phyloP scores from a whole-genome alignment of 2,329 filamentous ascomycete genomes.

The Aspergillus transmontanensis region DNA sequence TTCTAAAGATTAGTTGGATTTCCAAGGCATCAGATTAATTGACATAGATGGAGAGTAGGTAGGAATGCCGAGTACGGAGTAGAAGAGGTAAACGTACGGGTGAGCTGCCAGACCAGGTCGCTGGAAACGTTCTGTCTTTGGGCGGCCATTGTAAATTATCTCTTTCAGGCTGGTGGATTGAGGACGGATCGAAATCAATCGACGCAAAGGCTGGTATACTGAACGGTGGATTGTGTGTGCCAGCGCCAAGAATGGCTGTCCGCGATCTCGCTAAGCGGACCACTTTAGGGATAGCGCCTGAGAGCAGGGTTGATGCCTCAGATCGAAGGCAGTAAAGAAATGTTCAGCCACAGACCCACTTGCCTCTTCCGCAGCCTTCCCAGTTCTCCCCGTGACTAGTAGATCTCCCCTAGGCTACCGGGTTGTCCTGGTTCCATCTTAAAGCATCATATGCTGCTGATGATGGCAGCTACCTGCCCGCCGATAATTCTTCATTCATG shows the following conservation, averaged over 20 bases:
- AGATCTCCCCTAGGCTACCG: neutral
- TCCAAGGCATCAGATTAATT: slow-evolving; percentile 10
- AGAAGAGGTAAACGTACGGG: slow-evolving; percentile 67
- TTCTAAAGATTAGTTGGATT: slow-evolving; percentile 20
- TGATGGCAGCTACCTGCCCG: neutral
- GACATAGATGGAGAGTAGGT: slow-evolving; percentile 6
- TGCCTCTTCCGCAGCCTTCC: slow-evolving; percentile 13
- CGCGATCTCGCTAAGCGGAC: slow-evolving; percentile 42
- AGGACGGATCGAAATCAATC: slow-evolving; percentile 27
- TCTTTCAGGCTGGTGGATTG: slow-evolving; percentile 26
- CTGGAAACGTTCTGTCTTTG: slow-evolving; percentile 75
- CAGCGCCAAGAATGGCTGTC: slow-evolving; percentile 30
- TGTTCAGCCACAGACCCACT: slow-evolving; percentile 7
- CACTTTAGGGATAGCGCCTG: slow-evolving; percentile 34
- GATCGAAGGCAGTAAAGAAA: slow-evolving; percentile 11
- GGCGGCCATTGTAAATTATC: slow-evolving; percentile 43
- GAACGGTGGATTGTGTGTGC: slow-evolving; percentile 31
- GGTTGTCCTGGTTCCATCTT: neutral
- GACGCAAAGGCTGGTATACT: slow-evolving; percentile 19
- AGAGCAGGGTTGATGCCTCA: slow-evolving; percentile 15
- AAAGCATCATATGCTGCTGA: neutral
- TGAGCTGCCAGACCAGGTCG: slow-evolving; percentile 93
- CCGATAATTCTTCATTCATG: neutral
- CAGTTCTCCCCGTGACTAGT: neutral
- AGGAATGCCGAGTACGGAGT: neutral